These are phyloP conservation scores for Raffaelea arxii DNA, from an alignment of 2,329 filamentous ascomycete species.

Conservation along the genomic window DNA sequence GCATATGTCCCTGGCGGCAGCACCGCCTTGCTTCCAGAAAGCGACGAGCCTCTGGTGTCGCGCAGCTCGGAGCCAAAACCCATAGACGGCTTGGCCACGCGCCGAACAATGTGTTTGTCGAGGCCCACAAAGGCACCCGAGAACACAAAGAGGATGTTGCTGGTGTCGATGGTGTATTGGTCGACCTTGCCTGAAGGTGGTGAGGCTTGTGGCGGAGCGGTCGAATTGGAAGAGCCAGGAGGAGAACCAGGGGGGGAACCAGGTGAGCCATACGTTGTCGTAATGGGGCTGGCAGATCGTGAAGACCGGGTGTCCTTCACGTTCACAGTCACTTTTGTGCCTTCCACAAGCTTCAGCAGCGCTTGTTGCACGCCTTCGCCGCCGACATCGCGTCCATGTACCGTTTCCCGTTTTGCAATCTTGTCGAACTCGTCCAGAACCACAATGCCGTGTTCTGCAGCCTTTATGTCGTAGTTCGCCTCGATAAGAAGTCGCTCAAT, in stretches of 20 bases:
- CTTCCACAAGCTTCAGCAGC: conserved; percentile 89
- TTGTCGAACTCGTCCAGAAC: conserved; percentile 97
- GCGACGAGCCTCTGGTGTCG: conserved; percentile 36
- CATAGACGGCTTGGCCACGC: conserved; percentile 77
- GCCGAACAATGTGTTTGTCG: conserved; percentile 75
- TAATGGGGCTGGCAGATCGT: conserved; percentile 40
- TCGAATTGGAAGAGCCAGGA: too few relatives aligned
- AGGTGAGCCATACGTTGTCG: conserved; percentile 39
- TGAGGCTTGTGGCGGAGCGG: conserved; percentile 33
- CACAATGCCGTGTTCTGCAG: conserved; percentile 85
- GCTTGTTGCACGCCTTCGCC: conserved; percentile 97
- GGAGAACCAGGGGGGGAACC: too few relatives aligned
- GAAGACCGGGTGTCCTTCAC: conserved; percentile 67
- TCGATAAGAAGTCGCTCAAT: conserved; percentile 85
- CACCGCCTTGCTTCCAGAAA: conserved; percentile 40
- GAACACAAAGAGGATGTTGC: conserved; percentile 95
- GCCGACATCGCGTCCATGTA: conserved; percentile 85
- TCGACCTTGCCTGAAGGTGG: conserved; percentile 44
- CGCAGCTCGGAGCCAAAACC: conserved; percentile 84
- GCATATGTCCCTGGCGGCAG: conserved; percentile 54
- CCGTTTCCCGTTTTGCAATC: conserved; percentile 78
- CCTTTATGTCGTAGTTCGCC: conserved; percentile 76
- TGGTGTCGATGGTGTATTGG: conserved; percentile 73
- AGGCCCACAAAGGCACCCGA: conserved; percentile 91
- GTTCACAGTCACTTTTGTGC: conserved; percentile 84